phyloP scores from a whole-genome alignment of 768 basidiomycete genomes.

The Lactarius hengduanensis region DNA sequence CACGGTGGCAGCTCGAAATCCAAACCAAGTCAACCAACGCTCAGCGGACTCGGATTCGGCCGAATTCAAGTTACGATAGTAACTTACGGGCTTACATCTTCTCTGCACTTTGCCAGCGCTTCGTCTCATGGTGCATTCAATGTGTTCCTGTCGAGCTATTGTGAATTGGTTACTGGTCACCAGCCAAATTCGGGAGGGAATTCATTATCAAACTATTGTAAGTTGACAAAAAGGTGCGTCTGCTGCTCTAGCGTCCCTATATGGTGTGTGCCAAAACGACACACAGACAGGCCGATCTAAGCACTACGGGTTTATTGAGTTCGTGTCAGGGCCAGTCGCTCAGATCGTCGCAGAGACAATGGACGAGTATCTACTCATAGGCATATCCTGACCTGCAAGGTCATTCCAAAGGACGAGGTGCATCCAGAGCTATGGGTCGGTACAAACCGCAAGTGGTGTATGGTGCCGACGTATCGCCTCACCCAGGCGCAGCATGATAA shows the following conservation, averaged over 20 bases:
- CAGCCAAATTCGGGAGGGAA: too few relatives aligned
- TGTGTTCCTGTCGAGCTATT: too few relatives aligned
- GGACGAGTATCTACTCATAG: constrained; percentile 96
- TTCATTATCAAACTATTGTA: too few relatives aligned
- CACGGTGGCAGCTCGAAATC: too few relatives aligned
- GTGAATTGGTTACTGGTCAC: too few relatives aligned
- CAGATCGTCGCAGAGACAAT: constrained; percentile 97
- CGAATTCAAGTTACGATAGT: too few relatives aligned
- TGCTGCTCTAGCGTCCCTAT: not conserved
- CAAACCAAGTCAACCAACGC: too few relatives aligned
- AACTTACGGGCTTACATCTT: too few relatives aligned
- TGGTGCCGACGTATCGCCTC: constrained; percentile 70
- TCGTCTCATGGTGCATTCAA: too few relatives aligned
- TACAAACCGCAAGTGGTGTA: constrained; percentile 87
- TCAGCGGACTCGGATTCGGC: too few relatives aligned
- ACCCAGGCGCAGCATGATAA: constrained; percentile 78
- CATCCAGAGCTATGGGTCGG: constrained; percentile 96
- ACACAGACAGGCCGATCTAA: constrained; percentile 89
- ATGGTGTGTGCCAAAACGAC: not conserved
- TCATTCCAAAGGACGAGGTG: constrained; percentile 85
- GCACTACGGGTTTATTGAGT: constrained; percentile 96
- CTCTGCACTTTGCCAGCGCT: too few relatives aligned
- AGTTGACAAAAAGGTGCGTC: constrained; percentile 74
- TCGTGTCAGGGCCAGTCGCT: constrained; percentile 86
- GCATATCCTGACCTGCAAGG: constrained; percentile 87